These are phyloP conservation scores for Helminthosporium solani DNA, from an alignment of 2,329 filamentous ascomycete species.

Conservation along the genomic window DNA sequence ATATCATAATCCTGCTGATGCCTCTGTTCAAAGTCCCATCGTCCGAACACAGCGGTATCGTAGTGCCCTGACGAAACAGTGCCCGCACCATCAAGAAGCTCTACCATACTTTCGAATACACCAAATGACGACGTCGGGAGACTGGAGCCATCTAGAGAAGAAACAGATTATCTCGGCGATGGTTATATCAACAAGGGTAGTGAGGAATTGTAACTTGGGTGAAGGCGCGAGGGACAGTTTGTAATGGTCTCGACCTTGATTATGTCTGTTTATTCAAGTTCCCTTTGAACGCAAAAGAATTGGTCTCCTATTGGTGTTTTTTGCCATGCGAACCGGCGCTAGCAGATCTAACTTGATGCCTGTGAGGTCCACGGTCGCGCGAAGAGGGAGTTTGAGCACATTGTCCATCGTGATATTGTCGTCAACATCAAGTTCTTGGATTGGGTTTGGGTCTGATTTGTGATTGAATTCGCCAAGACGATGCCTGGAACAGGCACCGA, in stretches of 20 bases:
- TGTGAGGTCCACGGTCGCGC: not conserved
- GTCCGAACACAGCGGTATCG: constrained; percentile 12
- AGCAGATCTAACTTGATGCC: not conserved
- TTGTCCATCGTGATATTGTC: not conserved
- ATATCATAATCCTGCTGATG: too few species aligned
- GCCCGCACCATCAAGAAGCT: constrained; percentile 14
- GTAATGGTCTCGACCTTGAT: not conserved
- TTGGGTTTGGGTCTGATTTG: too few species aligned
- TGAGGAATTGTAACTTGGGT: constrained; percentile 18
- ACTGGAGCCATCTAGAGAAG: constrained; percentile 26
- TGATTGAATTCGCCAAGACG: constrained; percentile 7
- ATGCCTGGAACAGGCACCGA: constrained; percentile 16
- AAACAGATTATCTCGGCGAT: constrained; percentile 28
- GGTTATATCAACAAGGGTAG: constrained; percentile 19
- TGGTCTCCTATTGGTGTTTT: too few species aligned
- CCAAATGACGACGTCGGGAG: constrained; percentile 24
- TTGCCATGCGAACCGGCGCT: too few species aligned
- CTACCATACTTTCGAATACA: constrained; percentile 18
- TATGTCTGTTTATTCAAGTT: too few species aligned
- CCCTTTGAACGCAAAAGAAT: too few species aligned
- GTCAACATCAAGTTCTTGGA: not conserved
- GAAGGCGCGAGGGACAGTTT: constrained; percentile 14
- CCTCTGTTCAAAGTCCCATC: constrained; percentile 8
- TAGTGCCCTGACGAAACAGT: constrained; percentile 5
- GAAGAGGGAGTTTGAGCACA: not conserved